These are phyloP conservation scores for Avicennia marina DNA, from an alignment of 257 asterid species.

Conservation along the genomic window DNA sequence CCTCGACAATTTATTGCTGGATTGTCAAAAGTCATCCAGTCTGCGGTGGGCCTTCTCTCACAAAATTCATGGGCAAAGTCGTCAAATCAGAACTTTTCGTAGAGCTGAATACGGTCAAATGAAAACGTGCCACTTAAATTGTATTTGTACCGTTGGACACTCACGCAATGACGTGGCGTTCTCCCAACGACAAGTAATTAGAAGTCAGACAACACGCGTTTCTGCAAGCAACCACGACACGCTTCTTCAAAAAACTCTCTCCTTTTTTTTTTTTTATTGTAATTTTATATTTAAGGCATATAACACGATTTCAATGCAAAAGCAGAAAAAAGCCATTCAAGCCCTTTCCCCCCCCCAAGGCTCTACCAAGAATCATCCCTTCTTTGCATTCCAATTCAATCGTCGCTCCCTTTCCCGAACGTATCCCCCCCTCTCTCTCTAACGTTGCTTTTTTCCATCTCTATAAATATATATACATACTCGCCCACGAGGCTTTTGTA, in stretches of 20 bases:
- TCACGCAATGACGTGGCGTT: constrained; percentile 23
- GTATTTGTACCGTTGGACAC: constrained; percentile 22
- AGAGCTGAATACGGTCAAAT: constrained; percentile 7
- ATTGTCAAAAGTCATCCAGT: no score
- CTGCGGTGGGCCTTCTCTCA: no score
- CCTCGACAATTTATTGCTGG: no score
- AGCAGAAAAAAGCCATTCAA: constrained; percentile 16
- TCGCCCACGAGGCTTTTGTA: constrained; percentile 1
- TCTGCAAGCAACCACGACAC: constrained; percentile 14
- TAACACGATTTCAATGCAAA: constrained; percentile 17
- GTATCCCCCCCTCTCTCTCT: constrained; percentile 13
- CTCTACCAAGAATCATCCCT: constrained; percentile 3
- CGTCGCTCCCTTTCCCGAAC: constrained; percentile 34
- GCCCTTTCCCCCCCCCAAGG: constrained; percentile 4
- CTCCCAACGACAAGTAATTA: not conserved
- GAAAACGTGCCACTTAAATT: constrained; percentile 24
- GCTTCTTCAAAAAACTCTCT: constrained; percentile 12
- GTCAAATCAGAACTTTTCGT: not conserved
- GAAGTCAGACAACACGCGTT: constrained; percentile 17
- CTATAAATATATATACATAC: not conserved
- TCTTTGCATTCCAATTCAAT: constrained; percentile 17
- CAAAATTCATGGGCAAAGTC: constrained; percentile 10
- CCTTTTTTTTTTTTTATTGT: not conserved
- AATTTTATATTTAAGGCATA: no score
- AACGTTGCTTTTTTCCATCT: not conserved